These are phyloP conservation scores for Quercus lobata DNA, from an alignment of 331 rosid genomes.

Conservation along the genomic window DNA sequence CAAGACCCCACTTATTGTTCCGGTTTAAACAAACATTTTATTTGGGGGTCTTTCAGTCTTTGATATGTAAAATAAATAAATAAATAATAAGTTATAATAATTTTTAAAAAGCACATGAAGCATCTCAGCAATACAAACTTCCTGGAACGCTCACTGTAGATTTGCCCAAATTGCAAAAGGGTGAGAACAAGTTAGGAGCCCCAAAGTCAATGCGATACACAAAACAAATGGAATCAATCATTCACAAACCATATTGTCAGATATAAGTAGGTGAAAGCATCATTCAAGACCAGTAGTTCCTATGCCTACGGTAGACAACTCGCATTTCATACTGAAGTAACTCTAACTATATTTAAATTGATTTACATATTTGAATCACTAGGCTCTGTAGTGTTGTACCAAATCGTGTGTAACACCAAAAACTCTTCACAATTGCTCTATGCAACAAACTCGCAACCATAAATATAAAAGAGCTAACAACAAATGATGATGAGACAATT, in stretches of 20 bases:
- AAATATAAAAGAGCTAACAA: constrained; percentile 34
- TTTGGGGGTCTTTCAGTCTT: too few species aligned
- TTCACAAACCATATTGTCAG: too few species aligned
- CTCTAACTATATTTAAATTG: constrained; percentile 5
- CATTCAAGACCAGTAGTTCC: not conserved
- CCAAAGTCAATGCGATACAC: too few species aligned
- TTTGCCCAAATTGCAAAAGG: too few species aligned
- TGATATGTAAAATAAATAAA: too few species aligned
- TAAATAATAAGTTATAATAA: too few species aligned
- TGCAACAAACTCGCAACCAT: constrained; percentile 9
- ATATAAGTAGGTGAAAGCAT: not conserved
- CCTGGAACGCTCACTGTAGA: not conserved
- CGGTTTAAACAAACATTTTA: too few species aligned
- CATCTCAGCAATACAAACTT: too few species aligned
- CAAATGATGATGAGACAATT: constrained; percentile 19
- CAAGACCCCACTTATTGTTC: too few species aligned
- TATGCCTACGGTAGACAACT: not conserved
- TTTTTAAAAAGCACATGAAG: too few species aligned
- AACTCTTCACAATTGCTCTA: constrained; percentile 19
- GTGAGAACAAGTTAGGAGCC: too few species aligned
- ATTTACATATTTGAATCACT: constrained; percentile 22
- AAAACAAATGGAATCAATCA: too few species aligned
- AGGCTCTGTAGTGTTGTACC: constrained; percentile 17
- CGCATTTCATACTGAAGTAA: not conserved
- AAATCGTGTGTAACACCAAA: constrained; percentile 19